Percentiles rank a stretch among this genome's conserved stretches.
Conservation (phyloP, 2,329 filamentous ascomycete species). For the Claviceps sp. region DNA sequence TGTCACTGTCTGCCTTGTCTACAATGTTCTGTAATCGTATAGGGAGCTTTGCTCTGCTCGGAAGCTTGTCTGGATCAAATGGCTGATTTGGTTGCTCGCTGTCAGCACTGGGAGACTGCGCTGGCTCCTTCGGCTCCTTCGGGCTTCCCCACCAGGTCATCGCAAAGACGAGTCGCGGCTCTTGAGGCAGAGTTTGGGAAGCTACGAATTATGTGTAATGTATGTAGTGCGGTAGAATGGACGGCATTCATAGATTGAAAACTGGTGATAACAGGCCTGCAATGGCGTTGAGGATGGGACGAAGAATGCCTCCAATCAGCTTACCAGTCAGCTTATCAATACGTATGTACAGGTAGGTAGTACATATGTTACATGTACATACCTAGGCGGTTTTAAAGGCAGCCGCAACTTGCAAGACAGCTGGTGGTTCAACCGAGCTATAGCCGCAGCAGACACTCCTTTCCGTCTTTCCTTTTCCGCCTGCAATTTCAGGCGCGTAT, state of each 20-base stretch:
- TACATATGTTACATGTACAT: no score
- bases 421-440: constrained; percentile 13
- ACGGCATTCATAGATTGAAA: neutral
- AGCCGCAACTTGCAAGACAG: neutral
- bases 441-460: constrained; percentile 11
- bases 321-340: no score
- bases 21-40: constrained; percentile 42
- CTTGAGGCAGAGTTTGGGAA: neutral
- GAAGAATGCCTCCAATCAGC: no score
- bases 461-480: constrained; percentile 9
- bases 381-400: no score
- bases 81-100: constrained; percentile 12
- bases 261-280: no score
- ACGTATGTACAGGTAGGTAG: no score
- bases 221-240: neutral
- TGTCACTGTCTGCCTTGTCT: constrained; percentile 46
- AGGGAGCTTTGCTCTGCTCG: constrained; percentile 37
- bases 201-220: no score
- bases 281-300: no score
- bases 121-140: constrained; percentile 18
- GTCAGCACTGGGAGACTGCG: constrained; percentile 5
- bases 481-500: constrained; percentile 21
- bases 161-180: neutral
- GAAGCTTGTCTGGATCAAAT: constrained; percentile 34
- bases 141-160: constrained; percentile 33